phyloP scores from a whole-genome alignment of 805 yeast species.

The Clavispora vitiphila region DNA sequence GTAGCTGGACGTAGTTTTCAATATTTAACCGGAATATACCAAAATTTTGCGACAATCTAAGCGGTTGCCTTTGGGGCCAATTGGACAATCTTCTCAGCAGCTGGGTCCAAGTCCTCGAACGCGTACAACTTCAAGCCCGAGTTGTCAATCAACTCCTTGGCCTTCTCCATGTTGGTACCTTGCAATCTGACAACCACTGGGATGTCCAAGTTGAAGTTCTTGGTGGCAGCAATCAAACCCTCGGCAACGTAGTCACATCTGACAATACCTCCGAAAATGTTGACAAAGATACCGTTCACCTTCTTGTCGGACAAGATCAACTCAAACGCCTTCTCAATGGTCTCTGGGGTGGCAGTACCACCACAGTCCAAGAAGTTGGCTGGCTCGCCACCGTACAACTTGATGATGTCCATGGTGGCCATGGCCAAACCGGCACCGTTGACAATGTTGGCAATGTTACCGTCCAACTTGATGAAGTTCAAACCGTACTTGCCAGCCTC shows the following conservation, averaged over 20 bases:
- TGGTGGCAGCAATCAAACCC: constrained; percentile 94
- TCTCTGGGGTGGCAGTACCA: constrained; percentile 99
- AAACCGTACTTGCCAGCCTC: constrained; percentile 85
- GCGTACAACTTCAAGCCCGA: constrained; percentile 92
- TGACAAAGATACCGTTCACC: constrained; percentile 94
- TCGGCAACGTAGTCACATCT: constrained; percentile 98
- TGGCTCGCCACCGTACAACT: constrained; percentile 96
- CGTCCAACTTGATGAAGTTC: constrained; percentile 96
- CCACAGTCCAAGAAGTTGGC: constrained; percentile 99
- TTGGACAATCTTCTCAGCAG: constrained; percentile 91
- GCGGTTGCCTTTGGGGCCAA: constrained; percentile 39
- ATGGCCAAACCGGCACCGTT: constrained; percentile 99
- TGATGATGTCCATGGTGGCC: constrained; percentile 99
- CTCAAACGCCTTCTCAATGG: constrained; percentile 94
- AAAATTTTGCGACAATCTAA: constrained; percentile 2
- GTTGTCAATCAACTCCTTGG: constrained; percentile 76
- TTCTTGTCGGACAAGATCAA: constrained; percentile 83
- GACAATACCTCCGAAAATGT: constrained; percentile 98
- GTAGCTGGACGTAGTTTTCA: neutral
- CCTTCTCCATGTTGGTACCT: constrained; percentile 92
- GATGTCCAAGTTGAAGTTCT: constrained; percentile 80
- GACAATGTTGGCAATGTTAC: constrained; percentile 97
- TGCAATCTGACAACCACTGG: constrained; percentile 98
- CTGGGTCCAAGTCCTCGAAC: constrained; percentile 90
- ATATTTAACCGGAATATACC: constrained; percentile 1